These are phyloP conservation scores for Aureobasidium pullulans DNA, from an alignment of 2,329 filamentous ascomycete species.

Conservation along the genomic window DNA sequence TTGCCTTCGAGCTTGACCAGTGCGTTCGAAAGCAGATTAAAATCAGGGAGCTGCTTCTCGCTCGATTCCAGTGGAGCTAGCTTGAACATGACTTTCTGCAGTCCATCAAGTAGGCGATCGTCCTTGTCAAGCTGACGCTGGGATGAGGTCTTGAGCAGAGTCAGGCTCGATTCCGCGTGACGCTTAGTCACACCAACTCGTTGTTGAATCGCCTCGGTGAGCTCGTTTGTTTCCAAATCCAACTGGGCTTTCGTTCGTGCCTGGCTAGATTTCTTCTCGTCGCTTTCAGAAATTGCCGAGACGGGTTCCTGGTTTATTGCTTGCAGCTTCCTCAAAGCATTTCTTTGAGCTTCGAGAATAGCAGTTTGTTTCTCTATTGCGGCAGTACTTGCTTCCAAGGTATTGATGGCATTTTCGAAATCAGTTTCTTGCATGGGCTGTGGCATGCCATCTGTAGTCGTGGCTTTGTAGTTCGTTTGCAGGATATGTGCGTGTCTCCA, in stretches of 20 bases:
- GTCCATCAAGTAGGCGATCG: constrained; percentile 56
- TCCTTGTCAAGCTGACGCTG: constrained; percentile 42
- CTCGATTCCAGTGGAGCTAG: constrained; percentile 29
- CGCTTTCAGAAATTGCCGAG: neutral
- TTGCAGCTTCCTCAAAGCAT: constrained; percentile 50
- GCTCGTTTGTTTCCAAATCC: constrained; percentile 30
- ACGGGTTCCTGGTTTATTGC: constrained; percentile 28
- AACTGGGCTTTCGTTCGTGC: constrained; percentile 36
- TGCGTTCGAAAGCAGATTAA: constrained; percentile 48
- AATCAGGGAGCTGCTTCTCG: constrained; percentile 32
- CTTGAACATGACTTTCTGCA: constrained; percentile 60
- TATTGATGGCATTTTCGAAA: constrained; percentile 53
- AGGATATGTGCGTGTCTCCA: neutral
- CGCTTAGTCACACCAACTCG: constrained; percentile 21
- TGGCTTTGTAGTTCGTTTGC: neutral
- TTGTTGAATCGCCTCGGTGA: constrained; percentile 23
- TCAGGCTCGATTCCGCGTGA: neutral
- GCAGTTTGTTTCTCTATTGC: constrained; percentile 59
- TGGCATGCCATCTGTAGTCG: neutral
- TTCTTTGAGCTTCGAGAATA: constrained; percentile 53
- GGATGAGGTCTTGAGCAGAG: neutral
- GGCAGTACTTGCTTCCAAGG: constrained; percentile 57
- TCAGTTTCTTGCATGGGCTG: constrained; percentile 53
- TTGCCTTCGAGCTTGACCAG: constrained; percentile 33
- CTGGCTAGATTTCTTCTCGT: constrained; percentile 18